Percentiles rank a stretch among this genome's conserved stretches.
These are phyloP conservation scores for Wickerhamiella nectarea DNA, from an alignment of 805 yeast genomes.

Conservation along the genomic window DNA sequence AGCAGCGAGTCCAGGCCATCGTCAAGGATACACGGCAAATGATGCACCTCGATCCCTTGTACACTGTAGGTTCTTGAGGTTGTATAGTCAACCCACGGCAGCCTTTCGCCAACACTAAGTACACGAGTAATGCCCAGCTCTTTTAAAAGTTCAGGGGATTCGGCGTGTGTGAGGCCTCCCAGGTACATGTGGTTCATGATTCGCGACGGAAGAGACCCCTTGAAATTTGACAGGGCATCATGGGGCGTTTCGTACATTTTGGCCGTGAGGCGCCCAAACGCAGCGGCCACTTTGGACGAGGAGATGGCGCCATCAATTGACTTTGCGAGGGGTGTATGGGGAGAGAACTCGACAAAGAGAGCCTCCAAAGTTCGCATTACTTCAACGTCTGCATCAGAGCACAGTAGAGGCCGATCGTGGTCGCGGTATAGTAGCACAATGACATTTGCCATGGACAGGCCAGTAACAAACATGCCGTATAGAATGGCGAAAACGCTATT, in stretches of 20 bases:
- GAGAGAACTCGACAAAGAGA: slow-evolving; percentile 47
- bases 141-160: slow-evolving; percentile 45
- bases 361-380: slow-evolving; percentile 53
- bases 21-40: slow-evolving; percentile 65
- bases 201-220: slow-evolving; percentile 72
- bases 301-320: slow-evolving; percentile 14
- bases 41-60: slow-evolving; percentile 34
- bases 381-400: slow-evolving; percentile 62
- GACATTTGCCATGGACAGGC: slow-evolving; percentile 49
- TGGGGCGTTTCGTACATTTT: slow-evolving; percentile 13
- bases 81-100: slow-evolving; percentile 42
- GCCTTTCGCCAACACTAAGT: slow-evolving; percentile 73
- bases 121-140: slow-evolving; percentile 58
- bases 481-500: slow-evolving; percentile 63
- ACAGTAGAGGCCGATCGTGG: slow-evolving; percentile 67
- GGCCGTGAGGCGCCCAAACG: slow-evolving; percentile 6
- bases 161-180: slow-evolving; percentile 77
- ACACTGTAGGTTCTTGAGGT: background rate
- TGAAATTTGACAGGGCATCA: slow-evolving; percentile 24
- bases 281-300: background rate
- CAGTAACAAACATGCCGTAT: slow-evolving; percentile 56
- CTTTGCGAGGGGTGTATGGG: slow-evolving; percentile 23
- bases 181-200: slow-evolving; percentile 72
- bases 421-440: slow-evolving; percentile 46
- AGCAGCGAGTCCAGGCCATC: slow-evolving; percentile 79